Evolutionary conservation across 768 basidiomycete species (phyloP).

Genomic region (Podaxis sp.): DNA sequence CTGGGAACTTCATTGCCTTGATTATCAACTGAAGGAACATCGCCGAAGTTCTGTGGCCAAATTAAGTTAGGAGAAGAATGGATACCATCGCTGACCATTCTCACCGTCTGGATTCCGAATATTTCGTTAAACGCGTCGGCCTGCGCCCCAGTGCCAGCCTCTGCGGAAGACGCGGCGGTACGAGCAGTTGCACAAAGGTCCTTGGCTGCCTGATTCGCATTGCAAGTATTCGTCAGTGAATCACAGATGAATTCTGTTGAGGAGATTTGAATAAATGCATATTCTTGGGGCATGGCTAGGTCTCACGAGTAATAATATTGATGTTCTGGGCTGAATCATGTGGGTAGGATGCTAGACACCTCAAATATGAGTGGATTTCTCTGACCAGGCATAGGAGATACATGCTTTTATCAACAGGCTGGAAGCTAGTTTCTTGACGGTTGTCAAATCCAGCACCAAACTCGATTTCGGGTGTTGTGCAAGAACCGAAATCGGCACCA

Average conservation of each 20-base stretch:
- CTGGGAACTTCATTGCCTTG: constrained; percentile 35
- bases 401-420: constrained; percentile 49
- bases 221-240: constrained; percentile 50
- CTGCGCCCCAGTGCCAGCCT: constrained; percentile 47
- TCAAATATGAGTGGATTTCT: not conserved
- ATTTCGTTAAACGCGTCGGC: constrained; percentile 53
- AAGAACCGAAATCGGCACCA: constrained; percentile 49
- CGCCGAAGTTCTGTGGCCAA: constrained; percentile 34
- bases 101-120: constrained; percentile 41
- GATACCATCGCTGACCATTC: constrained; percentile 4
- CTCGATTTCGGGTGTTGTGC: constrained; percentile 56
- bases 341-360: constrained; percentile 39
- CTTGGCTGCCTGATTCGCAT: constrained; percentile 54
- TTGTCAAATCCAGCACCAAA: constrained; percentile 59
- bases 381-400: not conserved
- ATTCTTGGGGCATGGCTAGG: not conserved
- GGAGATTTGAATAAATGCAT: not conserved
- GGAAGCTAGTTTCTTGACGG: constrained; percentile 59
- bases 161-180: constrained; percentile 39
- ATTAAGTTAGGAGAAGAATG: constrained; percentile 9
- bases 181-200: constrained; percentile 44
- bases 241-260: constrained; percentile 51
- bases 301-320: constrained; percentile 49
- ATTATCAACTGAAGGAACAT: constrained; percentile 37
- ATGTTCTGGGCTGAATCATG: constrained; percentile 58